phyloP scores from a whole-genome alignment of 129 eudicot genomes.

The Escallonia herrerae region DNA sequence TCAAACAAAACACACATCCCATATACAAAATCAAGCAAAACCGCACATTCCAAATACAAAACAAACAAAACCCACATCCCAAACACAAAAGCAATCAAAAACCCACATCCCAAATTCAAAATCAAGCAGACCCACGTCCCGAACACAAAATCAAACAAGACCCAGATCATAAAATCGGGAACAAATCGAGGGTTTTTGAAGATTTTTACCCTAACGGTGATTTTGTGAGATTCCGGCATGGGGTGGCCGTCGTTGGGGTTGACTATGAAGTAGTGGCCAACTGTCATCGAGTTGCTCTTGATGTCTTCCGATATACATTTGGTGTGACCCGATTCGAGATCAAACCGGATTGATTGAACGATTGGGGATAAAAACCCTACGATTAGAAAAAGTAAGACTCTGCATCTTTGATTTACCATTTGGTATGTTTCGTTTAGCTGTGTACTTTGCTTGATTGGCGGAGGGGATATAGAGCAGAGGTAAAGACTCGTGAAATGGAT shows the following conservation, averaged over 20 bases:
- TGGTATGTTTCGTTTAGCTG: background rate
- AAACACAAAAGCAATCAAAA: background rate
- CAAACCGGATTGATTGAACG: slow-evolving; percentile 64
- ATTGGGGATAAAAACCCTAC: slow-evolving; percentile 24
- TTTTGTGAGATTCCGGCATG: slow-evolving; percentile 79
- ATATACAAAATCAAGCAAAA: background rate
- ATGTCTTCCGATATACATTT: slow-evolving; percentile 96
- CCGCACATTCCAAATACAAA: background rate
- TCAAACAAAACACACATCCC: background rate
- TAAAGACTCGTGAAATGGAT: background rate
- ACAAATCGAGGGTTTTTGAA: background rate
- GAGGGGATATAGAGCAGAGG: background rate
- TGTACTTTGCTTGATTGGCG: background rate
- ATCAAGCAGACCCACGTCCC: background rate
- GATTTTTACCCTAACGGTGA: slow-evolving; percentile 72
- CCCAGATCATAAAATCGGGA: background rate
- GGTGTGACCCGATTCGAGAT: slow-evolving; percentile 73
- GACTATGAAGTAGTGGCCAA: slow-evolving; percentile 71
- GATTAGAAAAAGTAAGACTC: slow-evolving; percentile 10
- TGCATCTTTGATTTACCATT: slow-evolving; percentile 18
- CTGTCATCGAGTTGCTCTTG: slow-evolving; percentile 77
- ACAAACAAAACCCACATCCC: background rate
- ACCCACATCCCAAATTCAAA: background rate
- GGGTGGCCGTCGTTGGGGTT: slow-evolving; percentile 68
- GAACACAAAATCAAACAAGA: background rate